Evolutionary conservation across 805 yeast species (phyloP).

Genomic region (Candida golubevii): DNA sequence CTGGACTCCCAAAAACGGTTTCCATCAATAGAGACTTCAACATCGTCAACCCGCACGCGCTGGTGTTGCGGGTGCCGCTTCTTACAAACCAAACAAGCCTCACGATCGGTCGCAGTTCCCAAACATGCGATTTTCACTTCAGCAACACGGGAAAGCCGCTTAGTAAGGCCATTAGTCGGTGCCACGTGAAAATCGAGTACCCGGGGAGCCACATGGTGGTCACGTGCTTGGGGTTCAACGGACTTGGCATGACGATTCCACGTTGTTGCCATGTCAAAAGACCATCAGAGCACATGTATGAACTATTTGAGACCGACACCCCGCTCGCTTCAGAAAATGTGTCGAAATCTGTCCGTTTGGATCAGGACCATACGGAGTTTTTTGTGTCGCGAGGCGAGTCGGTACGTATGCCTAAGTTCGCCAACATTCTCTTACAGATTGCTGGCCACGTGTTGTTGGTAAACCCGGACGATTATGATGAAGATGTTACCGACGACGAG

Average conservation of each 20-base stretch:
- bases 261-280: constrained; percentile 32
- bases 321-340: constrained; percentile 19
- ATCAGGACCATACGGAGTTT: constrained; percentile 46
- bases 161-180: constrained; percentile 61
- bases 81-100: constrained; percentile 35
- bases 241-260: constrained; percentile 66
- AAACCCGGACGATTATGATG: constrained; percentile 44
- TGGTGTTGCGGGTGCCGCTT: constrained; percentile 37
- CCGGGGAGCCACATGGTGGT: constrained; percentile 43
- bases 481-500: constrained; percentile 45
- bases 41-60: constrained; percentile 30
- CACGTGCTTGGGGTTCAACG: constrained; percentile 80
- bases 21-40: constrained; percentile 32
- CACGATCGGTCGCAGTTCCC: constrained; percentile 66
- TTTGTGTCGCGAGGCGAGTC: constrained; percentile 59
- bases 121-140: constrained; percentile 49
- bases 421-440: constrained; percentile 63
- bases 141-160: constrained; percentile 23
- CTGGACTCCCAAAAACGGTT: constrained; percentile 8
- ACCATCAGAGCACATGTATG: constrained; percentile 14
- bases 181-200: constrained; percentile 54
- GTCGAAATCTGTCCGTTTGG: constrained; percentile 39
- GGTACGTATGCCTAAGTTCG: constrained; percentile 57
- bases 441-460: constrained; percentile 59
- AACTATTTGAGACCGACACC: constrained; percentile 21